A percentile compares a stretch with the other conserved stretches of the same genome.
Evolutionary conservation across 345 rosid species (phyloP).

Genomic region (Eucalyptus melliodora): DNA sequence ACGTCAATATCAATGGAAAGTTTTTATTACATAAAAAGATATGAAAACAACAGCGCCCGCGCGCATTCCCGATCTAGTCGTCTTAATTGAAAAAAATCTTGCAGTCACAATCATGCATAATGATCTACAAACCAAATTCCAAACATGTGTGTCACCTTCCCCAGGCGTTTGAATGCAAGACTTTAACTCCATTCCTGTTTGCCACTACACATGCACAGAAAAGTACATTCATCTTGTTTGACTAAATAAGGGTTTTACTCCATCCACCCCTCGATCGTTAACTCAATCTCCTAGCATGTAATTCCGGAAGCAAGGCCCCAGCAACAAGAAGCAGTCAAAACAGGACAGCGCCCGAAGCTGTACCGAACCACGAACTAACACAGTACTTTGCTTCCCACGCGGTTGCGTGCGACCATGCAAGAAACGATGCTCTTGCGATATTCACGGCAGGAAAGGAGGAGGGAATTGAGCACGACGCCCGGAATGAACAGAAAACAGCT

Average conservation of each 20-base stretch:
- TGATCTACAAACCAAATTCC: not conserved
- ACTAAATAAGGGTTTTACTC: not conserved
- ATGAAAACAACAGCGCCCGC: not conserved
- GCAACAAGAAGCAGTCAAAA: not conserved
- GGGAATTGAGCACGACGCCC: not conserved
- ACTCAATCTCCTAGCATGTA: not conserved
- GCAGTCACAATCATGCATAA: not conserved
- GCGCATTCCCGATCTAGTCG: not conserved
- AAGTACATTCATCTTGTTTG: not conserved
- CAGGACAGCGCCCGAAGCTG: not conserved
- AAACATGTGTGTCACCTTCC: not conserved
- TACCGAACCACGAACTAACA: not conserved
- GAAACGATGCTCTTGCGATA: not conserved
- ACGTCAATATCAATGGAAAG: not conserved
- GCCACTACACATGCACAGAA: not conserved
- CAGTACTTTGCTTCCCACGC: not conserved
- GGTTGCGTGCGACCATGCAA: not conserved
- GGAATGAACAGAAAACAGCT: not conserved
- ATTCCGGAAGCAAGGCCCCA: not conserved
- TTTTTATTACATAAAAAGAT: not conserved
- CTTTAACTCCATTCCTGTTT: not conserved
- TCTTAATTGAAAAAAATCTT: not conserved
- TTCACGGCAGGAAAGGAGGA: not conserved
- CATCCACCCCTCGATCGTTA: not conserved
- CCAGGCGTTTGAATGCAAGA: not conserved